phyloP scores from a whole-genome alignment of 2,329 filamentous ascomycete species.

The Cordyceps cicadae region DNA sequence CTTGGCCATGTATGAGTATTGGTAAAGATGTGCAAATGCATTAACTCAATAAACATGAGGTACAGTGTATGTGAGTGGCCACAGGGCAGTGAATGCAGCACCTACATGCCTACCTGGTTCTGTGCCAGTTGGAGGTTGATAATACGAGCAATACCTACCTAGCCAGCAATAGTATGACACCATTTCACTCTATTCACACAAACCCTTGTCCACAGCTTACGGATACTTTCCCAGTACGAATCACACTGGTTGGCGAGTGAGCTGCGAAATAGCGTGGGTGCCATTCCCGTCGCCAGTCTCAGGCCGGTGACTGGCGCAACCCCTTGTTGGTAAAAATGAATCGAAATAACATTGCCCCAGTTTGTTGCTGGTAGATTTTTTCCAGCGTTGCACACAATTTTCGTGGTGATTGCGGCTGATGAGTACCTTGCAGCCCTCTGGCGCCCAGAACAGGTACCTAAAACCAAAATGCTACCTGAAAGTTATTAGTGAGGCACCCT shows the following conservation, averaged over 20 bases:
- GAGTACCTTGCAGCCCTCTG: no score
- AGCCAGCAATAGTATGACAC: conserved; percentile 1
- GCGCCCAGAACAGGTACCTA: no score
- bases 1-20: no score
- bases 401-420: not conserved
- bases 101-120: no score
- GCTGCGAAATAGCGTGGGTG: not conserved
- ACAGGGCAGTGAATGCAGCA: not conserved
- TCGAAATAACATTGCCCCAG: not conserved
- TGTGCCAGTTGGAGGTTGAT: no score
- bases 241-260: not conserved
- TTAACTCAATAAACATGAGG: not conserved
- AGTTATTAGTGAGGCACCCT: no score
- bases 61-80: not conserved
- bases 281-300: not conserved
- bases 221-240: not conserved
- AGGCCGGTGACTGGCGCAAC: not conserved
- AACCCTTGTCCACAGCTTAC: not conserved
- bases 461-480: no score
- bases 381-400: not conserved
- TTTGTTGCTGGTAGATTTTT: not conserved
- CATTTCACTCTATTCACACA: not conserved
- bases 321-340: not conserved
- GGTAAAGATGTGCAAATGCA: not conserved
- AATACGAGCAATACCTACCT: no score